A percentile compares a stretch with the other conserved stretches of the same genome.
Conservation (phyloP, 441 rosid species). For the Omphalea diandra region DNA sequence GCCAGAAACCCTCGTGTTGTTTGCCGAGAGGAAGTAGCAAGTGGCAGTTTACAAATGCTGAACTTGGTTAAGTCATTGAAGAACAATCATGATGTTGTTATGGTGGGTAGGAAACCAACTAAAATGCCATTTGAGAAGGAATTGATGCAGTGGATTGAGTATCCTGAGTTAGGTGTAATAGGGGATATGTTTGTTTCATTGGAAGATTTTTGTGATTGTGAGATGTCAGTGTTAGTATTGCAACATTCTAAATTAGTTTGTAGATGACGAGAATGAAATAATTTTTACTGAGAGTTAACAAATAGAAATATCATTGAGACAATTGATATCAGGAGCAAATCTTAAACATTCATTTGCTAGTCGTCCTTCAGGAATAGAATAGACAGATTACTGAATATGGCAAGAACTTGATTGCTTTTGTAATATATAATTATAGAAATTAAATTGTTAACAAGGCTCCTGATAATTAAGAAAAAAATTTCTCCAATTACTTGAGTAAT, state of each 20-base stretch:
- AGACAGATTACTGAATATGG: too few relatives aligned
- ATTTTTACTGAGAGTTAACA: too few relatives aligned
- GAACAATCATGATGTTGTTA: conserved; percentile 23
- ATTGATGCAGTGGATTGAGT: conserved; percentile 32
- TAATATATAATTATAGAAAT: too few relatives aligned
- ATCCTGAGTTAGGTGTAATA: conserved; percentile 39
- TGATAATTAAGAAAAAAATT: too few relatives aligned
- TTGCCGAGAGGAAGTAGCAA: conserved; percentile 2
- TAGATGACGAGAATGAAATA: too few relatives aligned
- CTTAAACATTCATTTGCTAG: too few relatives aligned
- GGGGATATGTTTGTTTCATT: conserved; percentile 38
- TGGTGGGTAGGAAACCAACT: conserved; percentile 29
- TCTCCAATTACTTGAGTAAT: too few relatives aligned
- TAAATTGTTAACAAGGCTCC: too few relatives aligned
- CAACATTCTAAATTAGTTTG: conserved; percentile 1
- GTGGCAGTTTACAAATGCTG: conserved; percentile 6
- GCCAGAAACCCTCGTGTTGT: neutral
- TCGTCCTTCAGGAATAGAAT: too few relatives aligned
- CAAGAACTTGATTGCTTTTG: too few relatives aligned
- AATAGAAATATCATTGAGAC: too few relatives aligned
- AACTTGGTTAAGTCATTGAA: conserved; percentile 17
- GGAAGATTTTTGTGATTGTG: conserved; percentile 11
- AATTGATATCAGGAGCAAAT: too few relatives aligned
- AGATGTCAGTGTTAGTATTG: conserved; percentile 28
- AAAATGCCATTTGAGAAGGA: conserved; percentile 13